Percentiles rank a stretch among this genome's conserved stretches.
phyloP scores from a whole-genome alignment of 2,329 filamentous ascomycete genomes.

The Rutstroemia sp. region DNA sequence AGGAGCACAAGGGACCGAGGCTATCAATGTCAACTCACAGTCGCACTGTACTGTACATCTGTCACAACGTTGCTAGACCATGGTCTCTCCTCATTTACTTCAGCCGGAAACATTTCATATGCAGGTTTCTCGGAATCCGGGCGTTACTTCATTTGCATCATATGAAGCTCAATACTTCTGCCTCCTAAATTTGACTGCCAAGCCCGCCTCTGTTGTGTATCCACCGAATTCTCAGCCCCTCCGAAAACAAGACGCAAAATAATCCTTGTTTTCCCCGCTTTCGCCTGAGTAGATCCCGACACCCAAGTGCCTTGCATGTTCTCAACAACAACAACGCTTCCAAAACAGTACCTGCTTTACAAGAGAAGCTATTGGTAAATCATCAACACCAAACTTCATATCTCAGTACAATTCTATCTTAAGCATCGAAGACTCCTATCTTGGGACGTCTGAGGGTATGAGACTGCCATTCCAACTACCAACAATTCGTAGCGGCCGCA shows the following conservation, averaged over 20 bases:
- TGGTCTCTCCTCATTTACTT: neutral
- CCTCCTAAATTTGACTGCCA: neutral
- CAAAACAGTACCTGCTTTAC: too few relatives aligned
- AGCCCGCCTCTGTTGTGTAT: slow-evolving; percentile 5
- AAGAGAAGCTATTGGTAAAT: too few relatives aligned
- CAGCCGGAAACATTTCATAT: neutral
- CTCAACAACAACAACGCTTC: neutral
- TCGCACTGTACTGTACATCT: neutral
- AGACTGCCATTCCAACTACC: neutral
- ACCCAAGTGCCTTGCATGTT: neutral
- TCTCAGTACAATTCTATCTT: too few relatives aligned
- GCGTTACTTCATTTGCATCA: neutral
- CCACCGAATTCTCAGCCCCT: slow-evolving; percentile 1
- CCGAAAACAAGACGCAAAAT: neutral
- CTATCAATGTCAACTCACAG: neutral
- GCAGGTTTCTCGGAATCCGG: neutral
- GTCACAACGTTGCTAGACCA: neutral
- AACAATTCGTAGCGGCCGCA: neutral
- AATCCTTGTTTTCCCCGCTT: slow-evolving; percentile 6
- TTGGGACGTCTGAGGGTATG: too few relatives aligned
- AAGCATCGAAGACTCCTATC: too few relatives aligned
- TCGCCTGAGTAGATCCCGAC: neutral
- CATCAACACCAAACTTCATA: too few relatives aligned
- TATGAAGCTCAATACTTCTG: neutral
- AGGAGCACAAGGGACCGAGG: neutral